Evolutionary conservation across 805 yeast genomes (phyloP).

Genomic region (Millerozyma acaciae): DNA sequence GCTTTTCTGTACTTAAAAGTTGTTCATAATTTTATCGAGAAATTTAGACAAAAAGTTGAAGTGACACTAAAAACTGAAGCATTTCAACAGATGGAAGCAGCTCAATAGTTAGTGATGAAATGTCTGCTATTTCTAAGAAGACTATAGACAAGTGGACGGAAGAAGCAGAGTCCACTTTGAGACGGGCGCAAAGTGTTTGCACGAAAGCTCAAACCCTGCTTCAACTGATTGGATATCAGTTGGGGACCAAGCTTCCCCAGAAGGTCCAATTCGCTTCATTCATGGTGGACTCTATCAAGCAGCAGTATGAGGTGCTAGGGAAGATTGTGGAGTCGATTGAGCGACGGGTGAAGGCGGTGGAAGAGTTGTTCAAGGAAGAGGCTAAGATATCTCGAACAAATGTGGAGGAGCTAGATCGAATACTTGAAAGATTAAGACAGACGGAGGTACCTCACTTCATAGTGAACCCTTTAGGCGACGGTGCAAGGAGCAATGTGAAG

Average conservation of each 20-base stretch:
- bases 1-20: too few species aligned
- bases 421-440: constrained; percentile 19
- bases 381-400: constrained; percentile 7
- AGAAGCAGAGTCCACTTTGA: constrained; percentile 25
- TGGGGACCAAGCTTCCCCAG: constrained; percentile 22
- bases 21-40: too few species aligned
- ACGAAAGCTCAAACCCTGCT: constrained; percentile 31
- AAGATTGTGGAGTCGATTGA: constrained; percentile 14
- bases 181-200: constrained; percentile 29
- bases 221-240: constrained; percentile 18
- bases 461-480: constrained; percentile 4
- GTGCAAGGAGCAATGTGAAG: not conserved
- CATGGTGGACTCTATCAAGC: constrained; percentile 13
- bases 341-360: constrained; percentile 9
- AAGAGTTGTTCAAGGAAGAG: constrained; percentile 7
- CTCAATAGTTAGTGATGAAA: too few species aligned
- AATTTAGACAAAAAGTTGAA: too few species aligned
- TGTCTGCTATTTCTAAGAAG: constrained; percentile 5
- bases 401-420: constrained; percentile 22
- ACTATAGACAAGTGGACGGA: constrained; percentile 23
- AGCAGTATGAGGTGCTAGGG: constrained; percentile 12
- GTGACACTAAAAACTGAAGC: too few species aligned
- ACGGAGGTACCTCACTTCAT: constrained; percentile 27
- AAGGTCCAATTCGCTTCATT: constrained; percentile 14
- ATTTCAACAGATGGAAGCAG: too few species aligned